Evolutionary conservation across 2,329 filamentous ascomycete species (phyloP).

Genomic region (Nemania abortiva): DNA sequence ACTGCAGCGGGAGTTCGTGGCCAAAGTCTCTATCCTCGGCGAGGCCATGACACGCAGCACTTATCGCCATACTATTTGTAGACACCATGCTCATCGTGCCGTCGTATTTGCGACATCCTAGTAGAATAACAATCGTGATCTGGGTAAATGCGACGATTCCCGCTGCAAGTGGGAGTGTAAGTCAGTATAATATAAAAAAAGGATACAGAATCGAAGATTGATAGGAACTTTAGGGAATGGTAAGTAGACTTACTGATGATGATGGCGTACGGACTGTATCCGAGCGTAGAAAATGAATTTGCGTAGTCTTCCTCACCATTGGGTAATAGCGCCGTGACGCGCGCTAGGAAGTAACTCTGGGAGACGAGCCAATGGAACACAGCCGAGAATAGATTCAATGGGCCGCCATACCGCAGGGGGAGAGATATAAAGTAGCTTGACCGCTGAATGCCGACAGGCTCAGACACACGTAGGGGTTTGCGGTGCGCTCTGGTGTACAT

Average conservation of each 20-base stretch:
- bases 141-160: conserved; percentile 34
- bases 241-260: conserved; percentile 40
- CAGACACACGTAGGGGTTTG: conserved; percentile 58
- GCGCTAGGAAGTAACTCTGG: conserved; percentile 59
- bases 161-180: conserved; percentile 25
- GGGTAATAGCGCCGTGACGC: conserved; percentile 50
- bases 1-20: conserved; percentile 46
- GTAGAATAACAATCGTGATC: conserved; percentile 34
- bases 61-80: conserved; percentile 51
- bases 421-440: conserved; percentile 60
- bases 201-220: background rate
- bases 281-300: conserved; percentile 51
- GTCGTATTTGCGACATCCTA: conserved; percentile 49
- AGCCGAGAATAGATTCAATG: conserved; percentile 52
- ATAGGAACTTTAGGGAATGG: background rate
- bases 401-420: conserved; percentile 59
- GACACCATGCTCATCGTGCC: conserved; percentile 51
- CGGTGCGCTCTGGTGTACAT: conserved; percentile 49
- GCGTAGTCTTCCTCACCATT: conserved; percentile 41
- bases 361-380: conserved; percentile 64
- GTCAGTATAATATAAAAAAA: background rate
- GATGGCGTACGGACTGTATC: conserved; percentile 49
- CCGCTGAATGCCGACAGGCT: conserved; percentile 56
- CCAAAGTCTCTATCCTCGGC: conserved; percentile 42
- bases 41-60: conserved; percentile 48